Conservation (phyloP, 768 basidiomycete genomes). For the Suillus bovinus region DNA sequence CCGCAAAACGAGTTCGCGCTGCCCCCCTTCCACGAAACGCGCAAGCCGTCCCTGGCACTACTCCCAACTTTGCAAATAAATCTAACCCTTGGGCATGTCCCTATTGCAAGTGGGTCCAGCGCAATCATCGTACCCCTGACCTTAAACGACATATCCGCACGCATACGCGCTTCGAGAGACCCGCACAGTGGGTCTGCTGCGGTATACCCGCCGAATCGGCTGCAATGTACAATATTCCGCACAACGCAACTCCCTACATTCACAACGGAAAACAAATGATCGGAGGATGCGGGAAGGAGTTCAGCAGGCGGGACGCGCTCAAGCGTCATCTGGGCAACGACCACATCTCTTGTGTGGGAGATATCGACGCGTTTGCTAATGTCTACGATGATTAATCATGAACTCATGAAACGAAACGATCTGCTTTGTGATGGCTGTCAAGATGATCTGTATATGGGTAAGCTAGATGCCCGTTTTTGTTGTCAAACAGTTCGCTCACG, state of each 20-base stretch:
- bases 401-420: background rate
- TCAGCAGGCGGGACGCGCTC: slow-evolving; percentile 41
- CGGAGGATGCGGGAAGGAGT: slow-evolving; percentile 39
- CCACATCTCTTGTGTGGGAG: slow-evolving; percentile 34
- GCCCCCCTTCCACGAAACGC: slow-evolving; percentile 46
- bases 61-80: slow-evolving; percentile 22
- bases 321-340: slow-evolving; percentile 41
- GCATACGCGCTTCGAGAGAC: slow-evolving; percentile 41
- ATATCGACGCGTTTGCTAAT: slow-evolving; percentile 31
- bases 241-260: slow-evolving; percentile 24
- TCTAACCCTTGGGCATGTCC: slow-evolving; percentile 45
- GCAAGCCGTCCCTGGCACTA: slow-evolving; percentile 36
- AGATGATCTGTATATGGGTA: slow-evolving; percentile 1
- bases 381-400: slow-evolving; percentile 22
- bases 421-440: background rate
- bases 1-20: slow-evolving; percentile 30
- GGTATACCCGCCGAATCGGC: slow-evolving; percentile 33
- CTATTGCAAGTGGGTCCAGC: slow-evolving; percentile 47
- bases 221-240: slow-evolving; percentile 20
- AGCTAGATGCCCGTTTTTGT: background rate
- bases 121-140: slow-evolving; percentile 55
- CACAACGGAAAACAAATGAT: slow-evolving; percentile 33
- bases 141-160: slow-evolving; percentile 59
- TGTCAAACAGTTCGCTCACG: background rate
- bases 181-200: slow-evolving; percentile 41